These are phyloP conservation scores for Quercus phellos DNA, from an alignment of 331 rosid genomes.

Conservation along the genomic window DNA sequence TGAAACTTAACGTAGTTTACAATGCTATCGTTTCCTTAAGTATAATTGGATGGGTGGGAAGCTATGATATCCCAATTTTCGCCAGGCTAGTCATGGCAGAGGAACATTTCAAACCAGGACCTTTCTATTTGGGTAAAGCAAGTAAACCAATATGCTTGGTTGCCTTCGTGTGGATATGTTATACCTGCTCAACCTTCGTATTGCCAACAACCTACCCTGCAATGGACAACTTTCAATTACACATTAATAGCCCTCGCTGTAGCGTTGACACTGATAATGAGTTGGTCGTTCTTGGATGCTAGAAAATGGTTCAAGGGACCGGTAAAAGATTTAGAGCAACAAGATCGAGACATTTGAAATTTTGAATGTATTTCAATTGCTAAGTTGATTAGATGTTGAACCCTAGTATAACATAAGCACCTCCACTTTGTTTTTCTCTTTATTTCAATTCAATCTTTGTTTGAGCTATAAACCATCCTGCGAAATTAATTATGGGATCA, in stretches of 20 bases:
- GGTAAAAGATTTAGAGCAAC: slow-evolving; percentile 11
- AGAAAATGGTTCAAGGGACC: slow-evolving; percentile 28
- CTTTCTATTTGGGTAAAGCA: slow-evolving; percentile 19
- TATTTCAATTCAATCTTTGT: too few relatives aligned
- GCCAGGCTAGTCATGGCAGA: slow-evolving; percentile 21
- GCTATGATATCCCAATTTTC: slow-evolving; percentile 16
- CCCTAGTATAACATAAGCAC: too few relatives aligned
- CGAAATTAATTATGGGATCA: too few relatives aligned
- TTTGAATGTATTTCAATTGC: too few relatives aligned
- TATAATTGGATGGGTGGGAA: slow-evolving; percentile 16
- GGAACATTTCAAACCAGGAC: slow-evolving; percentile 20
- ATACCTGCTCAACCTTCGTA: slow-evolving; percentile 16
- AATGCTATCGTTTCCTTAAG: slow-evolving; percentile 16
- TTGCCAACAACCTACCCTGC: slow-evolving; percentile 5
- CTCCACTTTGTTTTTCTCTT: too few relatives aligned
- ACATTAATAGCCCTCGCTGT: slow-evolving; percentile 5
- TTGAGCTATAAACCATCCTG: too few relatives aligned
- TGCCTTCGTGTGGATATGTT: slow-evolving; percentile 16
- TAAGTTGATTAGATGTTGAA: too few relatives aligned
- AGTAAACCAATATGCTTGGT: slow-evolving; percentile 20
- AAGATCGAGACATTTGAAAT: neutral
- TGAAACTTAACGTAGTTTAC: slow-evolving; percentile 17
- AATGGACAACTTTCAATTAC: slow-evolving; percentile 16
- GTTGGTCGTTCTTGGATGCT: slow-evolving; percentile 18
- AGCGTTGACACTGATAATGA: neutral